Evolutionary conservation across 192 early-diverging fungal species (phyloP).

Genomic region (Rhizoclosmatium globosum): DNA sequence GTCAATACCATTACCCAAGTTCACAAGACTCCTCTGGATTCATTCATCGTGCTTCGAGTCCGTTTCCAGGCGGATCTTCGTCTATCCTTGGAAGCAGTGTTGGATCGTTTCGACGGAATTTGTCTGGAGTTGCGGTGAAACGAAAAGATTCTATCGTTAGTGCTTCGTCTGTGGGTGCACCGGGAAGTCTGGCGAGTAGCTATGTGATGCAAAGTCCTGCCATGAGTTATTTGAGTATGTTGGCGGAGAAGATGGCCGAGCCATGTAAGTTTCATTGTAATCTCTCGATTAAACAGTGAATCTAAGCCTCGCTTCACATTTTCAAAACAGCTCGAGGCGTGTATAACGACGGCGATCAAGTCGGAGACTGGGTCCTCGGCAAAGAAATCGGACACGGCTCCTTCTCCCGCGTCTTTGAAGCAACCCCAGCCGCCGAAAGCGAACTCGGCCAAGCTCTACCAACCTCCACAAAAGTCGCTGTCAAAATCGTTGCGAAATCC

Average conservation of each 20-base stretch:
- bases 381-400: constrained; percentile 77
- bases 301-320: neutral
- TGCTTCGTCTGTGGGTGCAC: neutral
- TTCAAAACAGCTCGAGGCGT: constrained; percentile 31
- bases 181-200: neutral
- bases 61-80: neutral
- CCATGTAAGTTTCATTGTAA: constrained; percentile 17
- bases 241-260: constrained; percentile 23
- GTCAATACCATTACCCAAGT: constrained; percentile 1
- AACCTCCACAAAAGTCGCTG: constrained; percentile 58
- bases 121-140: constrained; percentile 22
- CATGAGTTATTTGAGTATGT: constrained; percentile 35
- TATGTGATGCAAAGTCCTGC: constrained; percentile 27
- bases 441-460: constrained; percentile 25
- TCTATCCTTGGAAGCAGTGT: neutral
- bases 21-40: neutral
- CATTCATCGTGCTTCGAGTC: neutral
- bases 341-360: constrained; percentile 76
- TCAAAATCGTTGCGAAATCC: constrained; percentile 74
- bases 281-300: neutral
- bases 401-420: constrained; percentile 80
- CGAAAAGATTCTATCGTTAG: constrained; percentile 1
- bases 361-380: constrained; percentile 76
- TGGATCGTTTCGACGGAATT: constrained; percentile 12
- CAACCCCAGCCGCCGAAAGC: constrained; percentile 54